Evolutionary conservation across 177 flowering plant genomes (phyloP).

Genomic region (Vitis hybrid): DNA sequence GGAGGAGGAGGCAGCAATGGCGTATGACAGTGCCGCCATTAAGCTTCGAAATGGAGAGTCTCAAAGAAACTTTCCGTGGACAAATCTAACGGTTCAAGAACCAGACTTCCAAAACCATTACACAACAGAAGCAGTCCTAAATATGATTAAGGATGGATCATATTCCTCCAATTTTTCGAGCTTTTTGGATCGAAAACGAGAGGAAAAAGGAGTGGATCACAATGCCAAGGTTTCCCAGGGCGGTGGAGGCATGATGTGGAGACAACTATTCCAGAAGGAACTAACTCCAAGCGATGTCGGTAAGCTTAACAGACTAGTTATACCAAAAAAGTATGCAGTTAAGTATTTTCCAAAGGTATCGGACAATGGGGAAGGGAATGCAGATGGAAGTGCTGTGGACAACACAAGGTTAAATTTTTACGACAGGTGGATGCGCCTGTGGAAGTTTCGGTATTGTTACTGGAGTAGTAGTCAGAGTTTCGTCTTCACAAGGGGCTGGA

Average conservation of each 20-base stretch:
- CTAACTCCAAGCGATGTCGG: slow-evolving; percentile 76
- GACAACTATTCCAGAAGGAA: slow-evolving; percentile 55
- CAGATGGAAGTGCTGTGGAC: slow-evolving; percentile 4
- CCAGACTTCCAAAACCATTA: slow-evolving; percentile 43
- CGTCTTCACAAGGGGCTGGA: slow-evolving; percentile 73
- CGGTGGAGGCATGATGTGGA: slow-evolving; percentile 12
- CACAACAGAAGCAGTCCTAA: slow-evolving; percentile 36
- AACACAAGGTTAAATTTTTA: slow-evolving; percentile 35
- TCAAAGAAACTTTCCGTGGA: slow-evolving; percentile 59
- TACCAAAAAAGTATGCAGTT: slow-evolving; percentile 55
- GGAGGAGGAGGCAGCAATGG: slow-evolving; percentile 70
- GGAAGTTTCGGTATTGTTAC: slow-evolving; percentile 66
- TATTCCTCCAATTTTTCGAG: slow-evolving; percentile 46
- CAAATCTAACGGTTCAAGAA: slow-evolving; percentile 36
- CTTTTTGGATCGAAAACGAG: slow-evolving; percentile 23
- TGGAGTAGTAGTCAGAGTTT: slow-evolving; percentile 74
- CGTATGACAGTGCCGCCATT: slow-evolving; percentile 69
- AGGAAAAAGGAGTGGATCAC: not conserved
- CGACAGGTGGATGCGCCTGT: slow-evolving; percentile 37
- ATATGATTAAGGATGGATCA: slow-evolving; percentile 70
- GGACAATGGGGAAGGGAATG: slow-evolving; percentile 7
- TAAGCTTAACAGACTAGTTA: slow-evolving; percentile 62
- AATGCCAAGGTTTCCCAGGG: slow-evolving; percentile 8
- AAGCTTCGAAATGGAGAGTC: slow-evolving; percentile 54
- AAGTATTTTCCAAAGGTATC: slow-evolving; percentile 38